Base-by-base conservation (phyloP, 2,329 filamentous ascomycete species). In the Trichoderma gracile region DNA sequence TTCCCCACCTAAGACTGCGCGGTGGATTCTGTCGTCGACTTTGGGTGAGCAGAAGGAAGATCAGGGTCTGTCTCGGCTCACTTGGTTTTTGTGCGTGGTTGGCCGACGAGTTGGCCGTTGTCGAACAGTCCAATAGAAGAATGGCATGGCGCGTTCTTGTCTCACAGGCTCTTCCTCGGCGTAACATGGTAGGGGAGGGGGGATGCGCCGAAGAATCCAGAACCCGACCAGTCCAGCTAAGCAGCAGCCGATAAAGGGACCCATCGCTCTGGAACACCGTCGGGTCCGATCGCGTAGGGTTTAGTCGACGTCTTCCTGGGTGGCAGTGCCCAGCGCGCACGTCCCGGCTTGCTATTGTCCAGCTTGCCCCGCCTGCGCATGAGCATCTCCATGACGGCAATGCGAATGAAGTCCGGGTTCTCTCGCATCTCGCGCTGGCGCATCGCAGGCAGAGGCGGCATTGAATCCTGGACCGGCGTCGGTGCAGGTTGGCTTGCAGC, bases 371-470 rank as follows among this genome's bases (percentile, higher is more conserved):
- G 79, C 71, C 83, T 85, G 63, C 87, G 84, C 87, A 90, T 90
- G 14, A 87, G 84, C 84, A 90, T 89, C 72, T 90, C 87, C 82
- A 90, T 86, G 57, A 90, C 87, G 42, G 87, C 87, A 62, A 90
- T 84, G 69, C 87, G 84, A 71, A 90, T 89, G 71, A 90, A 90
- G 71, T 90, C 86, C 46, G 86, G 82, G 69, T 90, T 90, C 73
- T 90, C 87, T 33, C 87, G 84, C 79, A 89, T 84, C 73, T 90
- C 87, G 53, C 87, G 83, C 73, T 89, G 87, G 23, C 87, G 84
- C 70, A 81, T 78, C 68, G 80, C 79, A 58, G 80, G 78, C 60
- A 72, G 77, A 43, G 76, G 62, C 14, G 55, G 21, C 21, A 46
- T 46, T 14, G 47, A 27, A 23, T 50, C 55, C 12, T 45, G 54